phyloP scores from a whole-genome alignment of 2,329 filamentous ascomycete genomes.

The Diatrype stigma region DNA sequence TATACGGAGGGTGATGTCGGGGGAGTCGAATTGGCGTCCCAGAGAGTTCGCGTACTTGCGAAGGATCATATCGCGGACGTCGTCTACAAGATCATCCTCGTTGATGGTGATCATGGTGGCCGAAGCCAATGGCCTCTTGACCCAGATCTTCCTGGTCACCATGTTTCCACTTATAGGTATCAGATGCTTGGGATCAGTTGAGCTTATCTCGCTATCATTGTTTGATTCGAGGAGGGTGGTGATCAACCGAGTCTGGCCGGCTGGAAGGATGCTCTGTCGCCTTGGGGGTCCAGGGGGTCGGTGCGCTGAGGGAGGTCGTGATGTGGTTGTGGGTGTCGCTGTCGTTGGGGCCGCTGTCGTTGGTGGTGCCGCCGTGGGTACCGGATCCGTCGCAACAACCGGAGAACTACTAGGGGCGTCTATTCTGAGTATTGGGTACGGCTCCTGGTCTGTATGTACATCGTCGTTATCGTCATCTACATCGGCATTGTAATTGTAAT shows the following conservation, averaged over 20 bases:
- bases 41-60: constrained; percentile 93
- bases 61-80: constrained; percentile 87
- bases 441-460: background rate
- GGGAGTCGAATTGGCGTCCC: constrained; percentile 82
- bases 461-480: background rate
- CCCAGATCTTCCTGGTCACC: constrained; percentile 85
- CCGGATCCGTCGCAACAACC: background rate
- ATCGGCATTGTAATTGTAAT: background rate
- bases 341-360: constrained; percentile 8
- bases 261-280: constrained; percentile 42
- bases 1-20: constrained; percentile 80
- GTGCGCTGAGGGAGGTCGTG: constrained; percentile 16
- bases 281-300: constrained; percentile 28
- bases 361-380: background rate
- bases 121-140: constrained; percentile 79
- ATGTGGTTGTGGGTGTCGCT: constrained; percentile 8
- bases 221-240: constrained; percentile 49
- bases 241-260: constrained; percentile 43
- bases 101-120: constrained; percentile 81
- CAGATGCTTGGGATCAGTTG: constrained; percentile 32
- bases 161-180: constrained; percentile 44
- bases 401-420: background rate
- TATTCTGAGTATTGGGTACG: background rate
- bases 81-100: constrained; percentile 89
- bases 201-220: constrained; percentile 35